Base-by-base conservation (phyloP, 2,329 filamentous ascomycete genomes). In the Paracoccidioides lutzii region DNA sequence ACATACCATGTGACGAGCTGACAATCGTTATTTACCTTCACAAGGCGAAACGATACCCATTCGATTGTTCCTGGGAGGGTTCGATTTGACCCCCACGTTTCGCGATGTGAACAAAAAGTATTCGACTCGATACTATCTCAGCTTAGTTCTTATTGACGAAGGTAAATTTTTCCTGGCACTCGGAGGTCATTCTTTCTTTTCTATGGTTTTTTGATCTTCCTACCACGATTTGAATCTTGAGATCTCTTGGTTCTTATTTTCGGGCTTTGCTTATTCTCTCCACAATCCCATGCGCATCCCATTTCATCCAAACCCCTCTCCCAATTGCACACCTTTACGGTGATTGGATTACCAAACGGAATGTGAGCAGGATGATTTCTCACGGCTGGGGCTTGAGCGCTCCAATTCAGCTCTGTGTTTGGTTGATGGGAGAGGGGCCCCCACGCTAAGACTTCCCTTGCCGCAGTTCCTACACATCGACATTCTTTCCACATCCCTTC, bases 61-160 rank as follows among this genome's bases (percentile, higher is more conserved):
- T 67, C 82, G 93, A 64, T 79, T 98, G 55, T 98, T 98, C 81
- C 82, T 98, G 8, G 93, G 93, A 59, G 93, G 93, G 53, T 98
- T 98, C 70, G 94, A 98, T 72, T 75, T 98, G 60, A 98, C 93
- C 4, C 93, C 93, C 14, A 98, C 93, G 10, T 98, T 98, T 81
- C 87, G 93, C 59, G 93, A 98, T 71, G 94, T 98, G 63, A 98
- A 98, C 81, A 98, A 98, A 80, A 98, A 98, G 75, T 98, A 95
- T 73, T 97, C 91, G 32, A 97, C 91, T 41, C 81, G 93, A 66
- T 98, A 98, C 75, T 98, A 98, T 74, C 81, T 98, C 60, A 96
- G 90, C 69, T 76, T 98, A 59, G 93, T 98, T 28, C 79, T 96
- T 63, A 96, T 96, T 63, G 90, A 96, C 67, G 90, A 96, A 81